Percentiles rank a stretch among this genome's conserved stretches.
Conservation (phyloP, 345 rosid genomes). For the Melaleuca alternifolia region DNA sequence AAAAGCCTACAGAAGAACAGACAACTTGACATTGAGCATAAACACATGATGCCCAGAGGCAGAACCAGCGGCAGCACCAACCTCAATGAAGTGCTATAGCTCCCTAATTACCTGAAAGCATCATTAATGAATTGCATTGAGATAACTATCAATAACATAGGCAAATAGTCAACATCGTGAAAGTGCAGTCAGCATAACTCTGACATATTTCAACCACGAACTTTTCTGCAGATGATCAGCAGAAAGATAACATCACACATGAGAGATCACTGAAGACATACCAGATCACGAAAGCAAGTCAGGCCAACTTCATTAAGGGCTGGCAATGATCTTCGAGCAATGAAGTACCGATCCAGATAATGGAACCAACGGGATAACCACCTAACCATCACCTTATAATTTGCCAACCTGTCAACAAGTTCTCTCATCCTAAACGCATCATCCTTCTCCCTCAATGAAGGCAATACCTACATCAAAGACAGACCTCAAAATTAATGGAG, state of each 20-base stretch:
- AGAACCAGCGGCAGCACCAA: background rate
- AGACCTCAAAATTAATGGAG: background rate
- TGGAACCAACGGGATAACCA: conserved; percentile 48
- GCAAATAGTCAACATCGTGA: background rate
- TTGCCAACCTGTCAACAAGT: conserved; percentile 46
- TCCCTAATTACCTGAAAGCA: conserved; percentile 34
- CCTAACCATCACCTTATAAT: conserved; percentile 47
- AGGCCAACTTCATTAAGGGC: conserved; percentile 43
- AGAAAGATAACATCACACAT: background rate
- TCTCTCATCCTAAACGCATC: conserved; percentile 55
- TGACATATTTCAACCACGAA: background rate
- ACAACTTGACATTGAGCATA: background rate
- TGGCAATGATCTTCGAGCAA: conserved; percentile 32
- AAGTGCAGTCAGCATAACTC: background rate
- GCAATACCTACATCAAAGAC: conserved; percentile 24
- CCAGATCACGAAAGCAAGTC: conserved; percentile 51
- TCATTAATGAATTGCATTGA: background rate
- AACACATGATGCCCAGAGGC: background rate
- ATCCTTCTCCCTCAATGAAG: conserved; percentile 43
- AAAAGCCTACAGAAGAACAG: conserved; percentile 24
- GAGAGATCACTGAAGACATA: conserved; percentile 4
- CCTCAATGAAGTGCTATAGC: too few relatives aligned
- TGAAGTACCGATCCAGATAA: conserved; percentile 50
- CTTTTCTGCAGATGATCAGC: background rate
- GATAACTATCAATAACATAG: background rate